Conservation (phyloP, 257 asterid species). For the Plectranthus barbatus region DNA sequence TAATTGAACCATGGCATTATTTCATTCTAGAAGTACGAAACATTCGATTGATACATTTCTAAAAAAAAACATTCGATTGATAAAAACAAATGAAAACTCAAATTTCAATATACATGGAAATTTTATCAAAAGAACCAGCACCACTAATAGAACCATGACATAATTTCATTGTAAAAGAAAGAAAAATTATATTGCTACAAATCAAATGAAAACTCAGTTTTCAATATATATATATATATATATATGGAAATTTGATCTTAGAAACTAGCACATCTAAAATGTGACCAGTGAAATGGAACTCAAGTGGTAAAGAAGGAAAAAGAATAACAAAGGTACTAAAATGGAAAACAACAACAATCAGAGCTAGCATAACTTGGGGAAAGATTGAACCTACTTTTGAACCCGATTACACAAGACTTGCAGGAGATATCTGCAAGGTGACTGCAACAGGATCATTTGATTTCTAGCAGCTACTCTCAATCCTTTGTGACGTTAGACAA, state of each 20-base stretch:
- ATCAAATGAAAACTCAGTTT: not conserved
- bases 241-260: not conserved
- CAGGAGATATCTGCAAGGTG: conserved; percentile 79
- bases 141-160: too few species aligned
- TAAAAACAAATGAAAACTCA: too few species aligned
- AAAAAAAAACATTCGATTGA: too few species aligned
- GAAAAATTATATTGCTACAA: not conserved
- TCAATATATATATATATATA: too few species aligned
- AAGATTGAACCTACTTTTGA: conserved; percentile 41
- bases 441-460: conserved; percentile 80
- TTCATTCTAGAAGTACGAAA: not conserved
- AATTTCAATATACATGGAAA: too few species aligned
- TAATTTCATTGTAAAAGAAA: too few species aligned
- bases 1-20: not conserved
- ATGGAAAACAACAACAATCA: not conserved
- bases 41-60: too few species aligned
- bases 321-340: not conserved
- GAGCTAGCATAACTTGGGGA: not conserved
- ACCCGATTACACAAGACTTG: conserved; percentile 82
- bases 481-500: conserved; percentile 4
- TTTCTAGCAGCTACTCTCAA: conserved; percentile 20
- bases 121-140: too few species aligned
- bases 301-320: not conserved
- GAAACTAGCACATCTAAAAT: not conserved
- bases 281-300: not conserved